A percentile compares a stretch with the other conserved stretches of the same genome.
Evolutionary conservation across 2,329 filamentous ascomycete genomes (phyloP).

Genomic region (Alternaria ventricosa): DNA sequence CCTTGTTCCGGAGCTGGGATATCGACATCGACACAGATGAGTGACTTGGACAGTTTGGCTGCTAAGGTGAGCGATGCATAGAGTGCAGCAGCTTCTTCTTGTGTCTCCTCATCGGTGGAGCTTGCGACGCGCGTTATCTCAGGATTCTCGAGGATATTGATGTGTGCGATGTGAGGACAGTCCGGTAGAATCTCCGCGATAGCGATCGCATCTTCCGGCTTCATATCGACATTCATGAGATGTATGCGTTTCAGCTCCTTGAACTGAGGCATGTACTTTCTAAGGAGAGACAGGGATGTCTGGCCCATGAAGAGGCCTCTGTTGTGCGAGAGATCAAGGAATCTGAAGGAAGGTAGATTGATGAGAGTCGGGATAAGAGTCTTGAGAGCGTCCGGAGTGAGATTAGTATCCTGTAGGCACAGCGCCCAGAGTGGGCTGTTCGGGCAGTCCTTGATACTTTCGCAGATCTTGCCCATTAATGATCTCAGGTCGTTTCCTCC

Average conservation of each 20-base stretch:
- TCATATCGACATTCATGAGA: slow-evolving; percentile 82
- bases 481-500: slow-evolving; percentile 77
- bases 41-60: slow-evolving; percentile 78
- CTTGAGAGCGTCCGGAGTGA: slow-evolving; percentile 75
- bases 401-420: slow-evolving; percentile 83
- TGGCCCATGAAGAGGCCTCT: slow-evolving; percentile 77
- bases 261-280: slow-evolving; percentile 86
- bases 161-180: slow-evolving; percentile 77
- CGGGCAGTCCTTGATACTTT: slow-evolving; percentile 58
- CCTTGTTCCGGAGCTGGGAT: slow-evolving; percentile 81
- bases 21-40: slow-evolving; percentile 92
- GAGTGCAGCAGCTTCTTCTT: slow-evolving; percentile 92
- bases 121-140: slow-evolving; percentile 73
- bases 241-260: slow-evolving; percentile 81
- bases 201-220: slow-evolving; percentile 86
- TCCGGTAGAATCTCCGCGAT: slow-evolving; percentile 91
- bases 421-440: slow-evolving; percentile 74
- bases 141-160: slow-evolving; percentile 85
- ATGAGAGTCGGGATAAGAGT: slow-evolving; percentile 76
- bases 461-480: slow-evolving; percentile 55
- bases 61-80: slow-evolving; percentile 92
- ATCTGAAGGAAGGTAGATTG: slow-evolving; percentile 75
- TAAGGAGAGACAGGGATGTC: slow-evolving; percentile 75
- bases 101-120: slow-evolving; percentile 76
- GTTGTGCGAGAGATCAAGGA: slow-evolving; percentile 93